Evolutionary conservation across 2,329 filamentous ascomycete genomes (phyloP), one percentile per base, ranked within the genome.

Genomic region (Penicillium sp.): DNA sequence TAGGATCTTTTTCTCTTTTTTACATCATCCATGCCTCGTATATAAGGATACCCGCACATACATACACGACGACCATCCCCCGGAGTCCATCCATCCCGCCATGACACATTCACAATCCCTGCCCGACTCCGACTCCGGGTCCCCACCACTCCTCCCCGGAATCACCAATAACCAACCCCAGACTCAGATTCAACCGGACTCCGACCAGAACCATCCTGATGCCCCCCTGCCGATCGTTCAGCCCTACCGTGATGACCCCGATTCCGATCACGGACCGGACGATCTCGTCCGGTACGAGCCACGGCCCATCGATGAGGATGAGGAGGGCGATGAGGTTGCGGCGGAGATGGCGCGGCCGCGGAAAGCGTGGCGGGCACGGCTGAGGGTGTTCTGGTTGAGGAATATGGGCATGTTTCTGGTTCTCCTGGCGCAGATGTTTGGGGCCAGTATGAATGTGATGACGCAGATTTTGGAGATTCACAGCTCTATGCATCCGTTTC

Each of bases 391-490:
- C 55, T 92, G 89, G 89, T 65, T 76, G 4, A 79, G 81, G 57
- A 93, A 95, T 70, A 88, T 89, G 66, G 90, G 91, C 1, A 83
- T 93, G 22, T 80, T 89, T 25, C 81, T 93, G 48, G 91, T 97
- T 46, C 80, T 93, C 19, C 63, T 89, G 2, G 85, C 92, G 0
- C 92, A 96, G 75, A 80, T 95, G 38, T 97, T 97, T 68, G 92
- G 89, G 1, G 88, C 89, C 0, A 77, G 91, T 55, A 97, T 97
- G 93, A 96, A 95, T 73, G 85, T 96, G 10, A 87, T 87, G 43
- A 91, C 92, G 0, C 84, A 92, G 22, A 75, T 94, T 11, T 80
- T 97, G 42, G 91, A 96, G 73, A 82, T 85, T 38, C 81, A 86
- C 66, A 85, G 85, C 51, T 86, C 86, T 2, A 89, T 96, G 81